phyloP scores from a whole-genome alignment of 129 eudicot genomes.

The Mikania micrantha region DNA sequence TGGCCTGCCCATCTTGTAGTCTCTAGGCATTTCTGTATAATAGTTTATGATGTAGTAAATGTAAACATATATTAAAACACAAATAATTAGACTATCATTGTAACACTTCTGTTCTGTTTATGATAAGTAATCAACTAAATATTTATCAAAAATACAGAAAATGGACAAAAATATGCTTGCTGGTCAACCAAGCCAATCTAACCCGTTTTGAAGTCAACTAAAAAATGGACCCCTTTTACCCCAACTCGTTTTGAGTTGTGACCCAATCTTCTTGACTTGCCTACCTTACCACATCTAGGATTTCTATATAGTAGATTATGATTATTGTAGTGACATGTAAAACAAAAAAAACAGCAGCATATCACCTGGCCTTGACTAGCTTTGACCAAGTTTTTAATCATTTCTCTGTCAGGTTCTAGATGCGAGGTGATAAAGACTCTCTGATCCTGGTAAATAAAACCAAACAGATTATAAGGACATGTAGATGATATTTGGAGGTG shows the following conservation, averaged over 20 bases:
- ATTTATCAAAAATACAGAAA: neutral
- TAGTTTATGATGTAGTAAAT: neutral
- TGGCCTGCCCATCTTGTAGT: neutral
- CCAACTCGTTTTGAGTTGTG: neutral
- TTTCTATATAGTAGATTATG: neutral
- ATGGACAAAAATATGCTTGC: neutral
- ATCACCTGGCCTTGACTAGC: slow-evolving; percentile 74
- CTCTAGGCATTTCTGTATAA: neutral
- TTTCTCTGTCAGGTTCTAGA: slow-evolving; percentile 60
- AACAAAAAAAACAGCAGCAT: slow-evolving; percentile 10
- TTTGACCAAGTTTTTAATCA: slow-evolving; percentile 50
- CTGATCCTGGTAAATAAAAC: slow-evolving; percentile 38
- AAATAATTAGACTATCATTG: neutral
- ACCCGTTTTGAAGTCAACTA: neutral
- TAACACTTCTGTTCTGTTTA: no score
- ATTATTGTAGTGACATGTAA: neutral
- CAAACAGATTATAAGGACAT: slow-evolving; percentile 17
- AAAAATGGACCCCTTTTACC: neutral
- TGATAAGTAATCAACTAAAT: neutral
- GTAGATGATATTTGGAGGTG: neutral
- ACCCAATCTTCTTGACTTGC: neutral
- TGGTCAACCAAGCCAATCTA: neutral
- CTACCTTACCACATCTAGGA: neutral
- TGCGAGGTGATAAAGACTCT: slow-evolving; percentile 57
- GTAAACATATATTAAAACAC: neutral